phyloP scores from a whole-genome alignment of 2,329 filamentous ascomycete genomes.

The Diaporthe batatas region DNA sequence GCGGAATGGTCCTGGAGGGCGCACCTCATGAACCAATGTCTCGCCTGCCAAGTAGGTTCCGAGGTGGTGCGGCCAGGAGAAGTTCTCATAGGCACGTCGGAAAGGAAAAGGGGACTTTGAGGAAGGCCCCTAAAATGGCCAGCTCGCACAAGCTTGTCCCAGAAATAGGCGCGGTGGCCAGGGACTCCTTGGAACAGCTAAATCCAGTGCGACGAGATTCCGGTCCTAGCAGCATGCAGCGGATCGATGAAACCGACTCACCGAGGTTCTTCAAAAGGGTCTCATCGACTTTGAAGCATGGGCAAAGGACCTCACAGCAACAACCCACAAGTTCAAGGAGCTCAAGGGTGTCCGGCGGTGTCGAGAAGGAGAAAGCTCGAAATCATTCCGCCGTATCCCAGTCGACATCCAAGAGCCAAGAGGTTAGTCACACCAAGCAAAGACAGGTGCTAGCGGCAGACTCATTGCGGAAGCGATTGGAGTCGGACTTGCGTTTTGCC shows the following conservation, averaged over 20 bases:
- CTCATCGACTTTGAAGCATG: conserved; percentile 33
- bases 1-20: too few species aligned
- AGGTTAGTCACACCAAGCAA: background rate
- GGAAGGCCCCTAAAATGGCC: background rate
- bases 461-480: conserved; percentile 23
- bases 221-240: background rate
- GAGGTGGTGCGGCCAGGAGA: background rate
- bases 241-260: background rate
- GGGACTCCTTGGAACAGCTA: background rate
- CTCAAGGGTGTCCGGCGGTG: background rate
- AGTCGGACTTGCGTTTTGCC: conserved; percentile 15
- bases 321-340: background rate
- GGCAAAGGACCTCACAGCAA: background rate
- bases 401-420: background rate
- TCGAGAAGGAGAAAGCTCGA: background rate
- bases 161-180: background rate
- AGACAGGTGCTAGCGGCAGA: background rate
- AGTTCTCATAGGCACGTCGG: background rate
- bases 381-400: background rate
- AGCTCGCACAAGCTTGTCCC: background rate
- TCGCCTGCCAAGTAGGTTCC: conserved; percentile 16
- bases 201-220: background rate
- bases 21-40: background rate
- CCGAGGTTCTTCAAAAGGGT: conserved; percentile 16
- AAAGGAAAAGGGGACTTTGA: background rate